Base-by-base conservation (phyloP, 2,329 filamentous ascomycete species). In the Zarea fungicola region DNA sequence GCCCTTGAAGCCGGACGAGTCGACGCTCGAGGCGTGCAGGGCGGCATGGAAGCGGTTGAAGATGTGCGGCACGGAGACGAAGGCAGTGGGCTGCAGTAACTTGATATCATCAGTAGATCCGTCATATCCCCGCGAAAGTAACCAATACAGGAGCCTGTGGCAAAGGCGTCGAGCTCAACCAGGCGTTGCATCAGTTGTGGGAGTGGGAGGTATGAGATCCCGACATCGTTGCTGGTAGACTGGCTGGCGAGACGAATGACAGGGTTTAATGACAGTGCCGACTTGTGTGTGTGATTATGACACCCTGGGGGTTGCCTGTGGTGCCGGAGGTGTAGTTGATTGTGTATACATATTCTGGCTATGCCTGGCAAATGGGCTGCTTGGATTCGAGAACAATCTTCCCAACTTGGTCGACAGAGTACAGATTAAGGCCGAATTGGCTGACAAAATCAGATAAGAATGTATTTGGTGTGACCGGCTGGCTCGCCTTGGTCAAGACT, bases 151-250 rank as follows among this genome's bases (percentile, higher is more conserved):
- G 80, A 81, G 48, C 89, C 91, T 45, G 80, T 76, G 60, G 85
- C 81, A 14, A 96, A 73, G 13, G 81, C 79, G 4, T 76, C 74
- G 64, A 95, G 87, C 64, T 99, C 93, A 34, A 84, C 75, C 56
- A 96, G 76, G 48, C 93, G 85, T 55, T 91, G 87, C 66, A 89
- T 96, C 60, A 99, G 97, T 65, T 99, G 93, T 9, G 93, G 93
- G 32, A 96, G 73, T 0, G 93, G 93, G 44, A 99, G 78, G 68
- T 97, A 99, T 1, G 92, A 97, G 50, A 89, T 80, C 56, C 85
- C 75, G 3, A 84, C 71, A 56, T 93, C 87, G 53, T 67, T 67
- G 42, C 71, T 60, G 3, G 58, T 56, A 49, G 80, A 74, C 11
- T 73, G 71, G 11, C 71, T 72, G 50, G 80, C 73, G 31, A 80